Evolutionary conservation across 225 moss, liverwort and hornwort species (phyloP).

Genomic region (Straminergon stramineum): DNA sequence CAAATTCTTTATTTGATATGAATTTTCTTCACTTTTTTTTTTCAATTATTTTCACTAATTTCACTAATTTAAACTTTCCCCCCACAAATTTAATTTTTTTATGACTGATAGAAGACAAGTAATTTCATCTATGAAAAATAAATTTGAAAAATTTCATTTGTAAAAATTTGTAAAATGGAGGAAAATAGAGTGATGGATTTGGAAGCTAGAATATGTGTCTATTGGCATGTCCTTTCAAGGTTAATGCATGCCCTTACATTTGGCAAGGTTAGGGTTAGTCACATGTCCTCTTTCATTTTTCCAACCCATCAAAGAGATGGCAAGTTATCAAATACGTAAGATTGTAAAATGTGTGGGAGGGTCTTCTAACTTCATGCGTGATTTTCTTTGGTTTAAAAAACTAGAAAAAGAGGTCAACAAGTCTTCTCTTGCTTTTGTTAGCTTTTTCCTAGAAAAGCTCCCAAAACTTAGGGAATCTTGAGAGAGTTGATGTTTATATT

Average conservation of each 20-base stretch:
- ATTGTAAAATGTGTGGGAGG: not conserved
- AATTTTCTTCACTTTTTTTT: not conserved
- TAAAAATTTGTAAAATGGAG: not conserved
- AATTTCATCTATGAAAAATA: not conserved
- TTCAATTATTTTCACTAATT: no score
- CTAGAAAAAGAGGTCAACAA: not conserved
- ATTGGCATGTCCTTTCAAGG: not conserved
- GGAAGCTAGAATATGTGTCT: not conserved
- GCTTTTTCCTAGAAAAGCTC: not conserved
- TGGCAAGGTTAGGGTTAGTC: no score
- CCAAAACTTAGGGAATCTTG: not conserved
- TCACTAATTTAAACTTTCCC: not conserved
- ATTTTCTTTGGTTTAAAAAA: not conserved
- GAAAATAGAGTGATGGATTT: not conserved
- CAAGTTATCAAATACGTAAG: rapidly evolving
- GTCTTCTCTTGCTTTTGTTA: not conserved
- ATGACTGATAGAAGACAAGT: not conserved
- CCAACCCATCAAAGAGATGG: not conserved
- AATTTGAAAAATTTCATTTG: not conserved
- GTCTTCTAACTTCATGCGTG: not conserved
- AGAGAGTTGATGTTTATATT: not conserved
- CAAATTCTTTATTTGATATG: not conserved
- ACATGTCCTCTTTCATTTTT: not conserved
- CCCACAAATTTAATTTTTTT: not conserved
- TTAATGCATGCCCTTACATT: not conserved